Percentiles rank a stretch among this genome's conserved stretches.
Evolutionary conservation across 2,329 filamentous ascomycete genomes (phyloP).

Genomic region (Orbilia ellipsospora): DNA sequence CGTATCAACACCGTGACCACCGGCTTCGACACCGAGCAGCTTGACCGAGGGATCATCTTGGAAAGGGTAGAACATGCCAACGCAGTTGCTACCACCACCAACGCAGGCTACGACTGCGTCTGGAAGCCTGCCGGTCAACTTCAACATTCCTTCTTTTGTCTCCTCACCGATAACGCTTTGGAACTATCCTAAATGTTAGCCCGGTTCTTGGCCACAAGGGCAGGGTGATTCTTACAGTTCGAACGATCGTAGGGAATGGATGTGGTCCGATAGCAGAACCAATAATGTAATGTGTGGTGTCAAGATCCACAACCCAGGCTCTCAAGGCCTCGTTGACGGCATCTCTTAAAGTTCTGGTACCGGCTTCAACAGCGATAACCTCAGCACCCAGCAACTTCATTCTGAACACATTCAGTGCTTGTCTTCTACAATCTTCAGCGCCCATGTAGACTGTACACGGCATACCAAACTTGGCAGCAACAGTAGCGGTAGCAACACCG

Average conservation of each 20-base stretch:
- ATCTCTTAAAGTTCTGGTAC: conserved; percentile 71
- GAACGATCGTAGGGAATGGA: conserved; percentile 96
- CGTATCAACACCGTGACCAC: conserved; percentile 91
- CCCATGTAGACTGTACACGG: conserved; percentile 99
- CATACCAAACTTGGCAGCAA: conserved; percentile 98
- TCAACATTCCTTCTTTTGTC: conserved; percentile 90
- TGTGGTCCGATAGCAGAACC: conserved; percentile 97
- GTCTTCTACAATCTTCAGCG: conserved; percentile 93
- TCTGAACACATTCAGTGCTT: conserved; percentile 97
- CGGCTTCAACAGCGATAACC: conserved; percentile 91
- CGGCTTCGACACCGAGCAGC: conserved; percentile 92
- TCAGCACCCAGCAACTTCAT: conserved; percentile 95
- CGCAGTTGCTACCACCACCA: conserved; percentile 92
- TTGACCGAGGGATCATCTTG: conserved; percentile 84
- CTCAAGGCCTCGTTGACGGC: conserved; percentile 73
- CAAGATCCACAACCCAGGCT: conserved; percentile 90
- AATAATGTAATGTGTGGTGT: conserved; percentile 97
- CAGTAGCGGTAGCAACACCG: conserved; percentile 95
- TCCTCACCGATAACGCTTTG: conserved; percentile 96
- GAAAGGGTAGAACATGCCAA: conserved; percentile 99
- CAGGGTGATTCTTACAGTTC: conserved; percentile 67
- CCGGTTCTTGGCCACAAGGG: background rate
- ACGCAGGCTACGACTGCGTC: conserved; percentile 97
- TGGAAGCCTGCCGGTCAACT: conserved; percentile 85
- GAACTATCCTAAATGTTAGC: conserved; percentile 67